phyloP scores from a whole-genome alignment of 352 stramenopile species.

The Pythium rishiriense region DNA sequence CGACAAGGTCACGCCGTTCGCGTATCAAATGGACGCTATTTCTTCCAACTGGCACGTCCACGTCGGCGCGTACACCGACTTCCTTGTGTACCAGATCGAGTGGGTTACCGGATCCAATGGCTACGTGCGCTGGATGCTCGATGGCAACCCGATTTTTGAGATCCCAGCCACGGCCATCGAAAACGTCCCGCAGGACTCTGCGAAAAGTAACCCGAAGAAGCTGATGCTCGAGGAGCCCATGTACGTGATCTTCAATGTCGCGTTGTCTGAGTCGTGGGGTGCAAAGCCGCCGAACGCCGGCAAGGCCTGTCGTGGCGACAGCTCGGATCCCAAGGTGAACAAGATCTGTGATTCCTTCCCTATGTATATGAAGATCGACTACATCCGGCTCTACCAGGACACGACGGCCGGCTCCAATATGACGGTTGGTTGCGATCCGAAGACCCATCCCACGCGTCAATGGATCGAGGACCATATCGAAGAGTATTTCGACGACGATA shows the following conservation, averaged over 20 bases:
- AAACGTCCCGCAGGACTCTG: conserved; percentile 47
- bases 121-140: conserved; percentile 79
- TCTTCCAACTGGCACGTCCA: conserved; percentile 90
- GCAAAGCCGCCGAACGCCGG: conserved; percentile 65
- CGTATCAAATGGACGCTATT: conserved; percentile 92
- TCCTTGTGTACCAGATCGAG: conserved; percentile 68
- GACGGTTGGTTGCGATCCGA: conserved; percentile 59
- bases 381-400: conserved; percentile 80
- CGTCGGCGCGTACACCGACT: conserved; percentile 78
- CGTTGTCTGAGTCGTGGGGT: conserved; percentile 91
- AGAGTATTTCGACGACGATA: conserved; percentile 70
- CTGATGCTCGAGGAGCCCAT: conserved; percentile 94
- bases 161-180: conserved; percentile 66
- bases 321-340: conserved; percentile 41
- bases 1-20: conserved; percentile 39
- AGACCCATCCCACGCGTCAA: conserved; percentile 59
- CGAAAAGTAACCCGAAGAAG: conserved; percentile 71
- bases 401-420: conserved; percentile 39
- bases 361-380: conserved; percentile 77
- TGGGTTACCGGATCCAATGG: conserved; percentile 59
- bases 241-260: conserved; percentile 96
- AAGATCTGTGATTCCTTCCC: conserved; percentile 66
- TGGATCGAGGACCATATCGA: conserved; percentile 81
- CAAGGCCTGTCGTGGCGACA: conserved; percentile 53
- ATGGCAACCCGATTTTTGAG: conserved; percentile 86